These are phyloP conservation scores for Neurospora sp. DNA, from an alignment of 495 filamentous ascomycete species.

Conservation along the genomic window DNA sequence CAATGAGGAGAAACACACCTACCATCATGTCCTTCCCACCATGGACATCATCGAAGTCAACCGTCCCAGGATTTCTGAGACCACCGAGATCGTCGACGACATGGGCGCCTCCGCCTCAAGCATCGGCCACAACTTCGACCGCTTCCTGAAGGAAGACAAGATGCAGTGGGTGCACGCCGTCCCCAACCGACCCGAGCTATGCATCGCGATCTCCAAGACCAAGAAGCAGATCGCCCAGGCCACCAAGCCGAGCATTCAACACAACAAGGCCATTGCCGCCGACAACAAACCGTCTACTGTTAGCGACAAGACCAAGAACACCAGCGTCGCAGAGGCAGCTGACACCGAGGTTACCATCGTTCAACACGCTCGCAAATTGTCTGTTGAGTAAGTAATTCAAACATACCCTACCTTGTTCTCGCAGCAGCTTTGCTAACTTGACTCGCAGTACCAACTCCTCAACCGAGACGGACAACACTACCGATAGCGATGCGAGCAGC, in stretches of 20 bases:
- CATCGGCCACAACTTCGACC: neutral
- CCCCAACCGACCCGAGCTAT: neutral
- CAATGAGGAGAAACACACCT: neutral
- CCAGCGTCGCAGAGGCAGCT: neutral
- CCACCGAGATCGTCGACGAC: neutral
- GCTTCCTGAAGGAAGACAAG: neutral
- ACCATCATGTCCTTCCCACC: neutral
- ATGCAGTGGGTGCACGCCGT: neutral
- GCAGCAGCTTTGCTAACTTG: neutral
- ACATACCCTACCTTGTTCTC: neutral
- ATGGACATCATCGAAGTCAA: neutral
- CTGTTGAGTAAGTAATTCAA: neutral
- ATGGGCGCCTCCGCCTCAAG: neutral
- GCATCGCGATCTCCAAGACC: neutral
- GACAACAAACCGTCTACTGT: neutral
- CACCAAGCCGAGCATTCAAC: neutral
- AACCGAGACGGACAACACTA: neutral
- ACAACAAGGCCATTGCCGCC: neutral
- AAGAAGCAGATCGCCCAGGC: neutral
- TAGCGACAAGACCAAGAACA: neutral
- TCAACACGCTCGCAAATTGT: neutral
- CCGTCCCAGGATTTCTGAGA: neutral
- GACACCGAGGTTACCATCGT: too few relatives aligned
- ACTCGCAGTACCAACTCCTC: neutral
- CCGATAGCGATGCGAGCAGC: neutral